phyloP scores from a whole-genome alignment of 75 land plant species.

The Chamaecyparis obtusa region DNA sequence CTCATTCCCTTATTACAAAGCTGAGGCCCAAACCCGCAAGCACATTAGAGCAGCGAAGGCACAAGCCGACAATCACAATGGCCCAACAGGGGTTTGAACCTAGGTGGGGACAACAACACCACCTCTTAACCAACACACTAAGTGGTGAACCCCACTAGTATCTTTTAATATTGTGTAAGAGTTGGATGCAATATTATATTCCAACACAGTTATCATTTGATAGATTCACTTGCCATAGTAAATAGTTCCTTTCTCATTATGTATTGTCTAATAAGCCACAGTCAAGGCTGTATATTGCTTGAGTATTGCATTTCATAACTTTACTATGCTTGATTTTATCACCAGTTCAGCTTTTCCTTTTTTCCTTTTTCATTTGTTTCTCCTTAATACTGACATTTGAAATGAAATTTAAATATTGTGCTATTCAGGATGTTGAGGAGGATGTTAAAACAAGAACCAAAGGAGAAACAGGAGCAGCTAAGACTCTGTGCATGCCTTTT shows the following conservation, averaged over 20 bases:
- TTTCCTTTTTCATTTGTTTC: neutral
- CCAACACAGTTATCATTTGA: neutral
- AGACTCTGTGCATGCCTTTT: constrained; percentile 92
- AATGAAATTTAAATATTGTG: neutral
- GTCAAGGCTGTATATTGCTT: neutral
- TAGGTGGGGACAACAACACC: too few relatives aligned
- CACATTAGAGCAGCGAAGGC: too few relatives aligned
- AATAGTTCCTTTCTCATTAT: neutral
- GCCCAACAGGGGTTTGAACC: too few relatives aligned
- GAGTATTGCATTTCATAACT: neutral
- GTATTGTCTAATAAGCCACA: neutral
- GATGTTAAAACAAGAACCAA: constrained; percentile 95
- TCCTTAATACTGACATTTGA: neutral
- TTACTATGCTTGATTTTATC: neutral
- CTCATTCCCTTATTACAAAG: too few relatives aligned
- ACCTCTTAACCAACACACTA: too few relatives aligned
- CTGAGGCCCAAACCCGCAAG: too few relatives aligned
- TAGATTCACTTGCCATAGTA: neutral
- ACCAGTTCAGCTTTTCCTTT: neutral
- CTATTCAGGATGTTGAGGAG: constrained; percentile 84
- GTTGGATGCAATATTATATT: neutral
- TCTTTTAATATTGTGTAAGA: too few relatives aligned
- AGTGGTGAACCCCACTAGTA: too few relatives aligned
- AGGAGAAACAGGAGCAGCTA: constrained; percentile 95
- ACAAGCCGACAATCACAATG: too few relatives aligned